phyloP scores from a whole-genome alignment of 768 basidiomycete genomes.

The Hebeloma cylindrosporum region DNA sequence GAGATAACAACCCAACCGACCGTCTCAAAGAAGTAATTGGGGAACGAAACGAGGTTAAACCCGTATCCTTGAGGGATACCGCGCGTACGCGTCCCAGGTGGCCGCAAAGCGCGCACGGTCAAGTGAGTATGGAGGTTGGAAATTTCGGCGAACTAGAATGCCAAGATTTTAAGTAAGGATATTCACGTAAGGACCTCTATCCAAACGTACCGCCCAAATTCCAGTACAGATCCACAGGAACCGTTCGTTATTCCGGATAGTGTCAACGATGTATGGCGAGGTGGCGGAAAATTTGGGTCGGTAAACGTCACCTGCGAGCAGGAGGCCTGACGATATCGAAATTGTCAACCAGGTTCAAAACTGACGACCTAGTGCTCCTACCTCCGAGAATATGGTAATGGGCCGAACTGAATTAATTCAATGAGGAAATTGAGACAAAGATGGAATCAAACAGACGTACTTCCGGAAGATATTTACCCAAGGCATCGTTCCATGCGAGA shows the following conservation, averaged over 20 bases:
- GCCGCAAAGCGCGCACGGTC: constrained; percentile 80
- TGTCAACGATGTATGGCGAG: constrained; percentile 61
- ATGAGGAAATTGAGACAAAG: neutral
- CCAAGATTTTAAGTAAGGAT: constrained; percentile 3
- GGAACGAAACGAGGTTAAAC: constrained; percentile 82
- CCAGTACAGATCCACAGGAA: constrained; percentile 69
- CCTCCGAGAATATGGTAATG: constrained; percentile 88
- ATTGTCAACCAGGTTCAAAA: neutral
- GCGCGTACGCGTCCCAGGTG: constrained; percentile 72
- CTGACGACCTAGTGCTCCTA: constrained; percentile 19
- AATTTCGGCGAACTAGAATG: constrained; percentile 71
- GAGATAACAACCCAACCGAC: constrained; percentile 72
- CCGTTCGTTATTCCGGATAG: constrained; percentile 59
- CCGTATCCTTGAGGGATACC: constrained; percentile 93
- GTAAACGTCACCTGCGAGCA: constrained; percentile 81
- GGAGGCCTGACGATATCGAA: constrained; percentile 48
- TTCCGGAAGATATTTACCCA: constrained; percentile 84
- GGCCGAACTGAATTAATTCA: constrained; percentile 55
- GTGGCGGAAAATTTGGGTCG: constrained; percentile 71
- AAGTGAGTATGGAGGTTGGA: constrained; percentile 86
- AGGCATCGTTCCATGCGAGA: constrained; percentile 96
- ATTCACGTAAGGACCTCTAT: neutral
- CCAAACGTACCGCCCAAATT: constrained; percentile 70
- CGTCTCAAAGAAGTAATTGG: constrained; percentile 94
- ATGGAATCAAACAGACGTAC: constrained; percentile 41